phyloP scores from a whole-genome alignment of 2,329 filamentous ascomycete genomes.

The Aspergillus fructus region DNA sequence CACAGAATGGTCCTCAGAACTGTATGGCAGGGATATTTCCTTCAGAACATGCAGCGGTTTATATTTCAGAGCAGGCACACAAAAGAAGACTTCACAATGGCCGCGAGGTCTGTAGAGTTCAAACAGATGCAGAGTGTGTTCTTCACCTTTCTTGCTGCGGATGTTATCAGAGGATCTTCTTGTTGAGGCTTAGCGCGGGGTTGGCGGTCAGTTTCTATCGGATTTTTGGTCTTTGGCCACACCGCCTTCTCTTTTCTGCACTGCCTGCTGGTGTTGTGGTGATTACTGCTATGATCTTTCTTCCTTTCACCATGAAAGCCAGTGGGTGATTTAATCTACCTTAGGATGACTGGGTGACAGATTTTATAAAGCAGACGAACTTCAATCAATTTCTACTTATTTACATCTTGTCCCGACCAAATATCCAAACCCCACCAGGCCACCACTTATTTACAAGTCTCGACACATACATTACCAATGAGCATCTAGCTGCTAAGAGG shows the following conservation, averaged over 20 bases:
- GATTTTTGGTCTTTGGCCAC: neutral
- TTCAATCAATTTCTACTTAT: no score
- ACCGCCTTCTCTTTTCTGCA: constrained; percentile 17
- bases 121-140: constrained; percentile 19
- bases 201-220: constrained; percentile 21
- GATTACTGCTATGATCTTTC: neutral
- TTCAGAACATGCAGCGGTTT: constrained; percentile 18
- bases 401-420: no score
- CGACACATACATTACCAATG: no score
- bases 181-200: constrained; percentile 28
- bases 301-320: neutral
- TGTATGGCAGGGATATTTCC: constrained; percentile 19
- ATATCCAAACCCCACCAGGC: no score
- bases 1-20: constrained; percentile 23
- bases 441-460: no score
- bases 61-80: neutral
- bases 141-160: constrained; percentile 16
- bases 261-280: neutral
- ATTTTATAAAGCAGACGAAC: no score
- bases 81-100: neutral
- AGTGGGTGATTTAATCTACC: neutral
- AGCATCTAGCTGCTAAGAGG: constrained; percentile 10
- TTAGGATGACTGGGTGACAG: no score
- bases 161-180: constrained; percentile 26
- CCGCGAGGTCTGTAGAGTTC: constrained; percentile 1